Evolutionary conservation across 2,329 filamentous ascomycete genomes (phyloP), one percentile per base, ranked within the genome.

Genomic region (Gnomoniopsis sp.): DNA sequence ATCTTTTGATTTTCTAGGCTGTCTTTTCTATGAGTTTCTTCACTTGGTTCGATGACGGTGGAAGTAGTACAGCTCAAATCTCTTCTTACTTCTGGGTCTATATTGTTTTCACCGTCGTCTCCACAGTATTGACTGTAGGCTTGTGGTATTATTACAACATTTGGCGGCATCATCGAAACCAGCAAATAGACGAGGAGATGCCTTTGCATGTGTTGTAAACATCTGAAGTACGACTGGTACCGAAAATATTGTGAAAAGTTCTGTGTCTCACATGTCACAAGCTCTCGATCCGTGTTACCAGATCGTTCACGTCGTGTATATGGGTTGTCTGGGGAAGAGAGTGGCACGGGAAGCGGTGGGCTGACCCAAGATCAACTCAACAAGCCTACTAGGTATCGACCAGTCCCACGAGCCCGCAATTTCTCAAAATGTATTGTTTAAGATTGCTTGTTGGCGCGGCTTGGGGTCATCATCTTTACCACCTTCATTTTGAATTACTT

Each of bases 1-100:
- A 19, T 2, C 17, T 23, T 14, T 12, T 6, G 21, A 17, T 61
- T 10, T 2, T 33, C 8, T 46, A 68, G 67, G 63, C 60, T 21
- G 22, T 69, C 0, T 68, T 69, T 30, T 69, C 67, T 0, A 69
- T 65, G 62, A 61, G 58, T 3, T 67, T 68, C 44, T 69, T 69
- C 52, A 55, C 65, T n/a, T 68, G 67, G 67, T 41, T 56, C 15
- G 54, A 53, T 2, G 38, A 48, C 1, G 51, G 58, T 12, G 55
- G 53, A 6, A 23, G 30, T 21, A 51, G 49, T 21, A 33, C 41
- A 2, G 47, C 56, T 3, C 50, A 56, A 3, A 49, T 69, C 11
- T 68, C 65, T 0, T 36, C 38, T 1, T 65, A 64, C 47, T 38
- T 69, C 15, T 69, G 66, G 67, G 59, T 68, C 1, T 67, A 65